Evolutionary conservation across 2,329 filamentous ascomycete genomes (phyloP), one percentile per base, ranked within the genome.

Genomic region (Ophiostoma sp.): DNA sequence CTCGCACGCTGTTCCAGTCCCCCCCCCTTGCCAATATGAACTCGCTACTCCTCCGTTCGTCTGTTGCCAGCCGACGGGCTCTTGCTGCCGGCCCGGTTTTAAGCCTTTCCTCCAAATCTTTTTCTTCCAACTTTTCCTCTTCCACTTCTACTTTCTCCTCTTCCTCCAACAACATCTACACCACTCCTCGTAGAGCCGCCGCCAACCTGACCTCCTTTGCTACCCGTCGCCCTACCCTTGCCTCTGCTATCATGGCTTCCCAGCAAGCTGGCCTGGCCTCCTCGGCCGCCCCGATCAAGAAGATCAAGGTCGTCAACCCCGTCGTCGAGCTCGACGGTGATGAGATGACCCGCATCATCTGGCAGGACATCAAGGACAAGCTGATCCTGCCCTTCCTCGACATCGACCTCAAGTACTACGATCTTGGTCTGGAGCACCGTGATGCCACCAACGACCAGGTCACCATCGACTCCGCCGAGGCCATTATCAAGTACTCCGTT

Each of bases 221-320:
- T 28, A 70, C 69, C 17, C 72, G 70, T 33, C 73, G 68, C 59
- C 69, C 73, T 33, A 72, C 39, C 55, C 48, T 45, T 33, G 39
- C 59, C 39, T 22, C 74, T 82, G 83, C 82, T 66, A 87, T 83
- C 79, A 90, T 91, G 88, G 85, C 87, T 73, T 80, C 80, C 75
- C 52, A 64, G 25, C 64, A 73, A 50, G 74, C 75, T 50, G 71
- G 74, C 71, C 12, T 73, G 63, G 75, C 74, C 68, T 68, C 64
- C 19, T 72, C 75, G 28, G 69, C 74, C 64, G 70, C 70, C 42
- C 64, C 74, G 36, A 73, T 75, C 79, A 86, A 89, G 81, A 99
- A 98, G 92, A 98, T 98, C 89, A 96, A 97, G 90, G 96, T 99
- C 87, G 95, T 97, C 91, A 98, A 97, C 85, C 96, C 96, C 77